Base-by-base conservation (phyloP, 495 filamentous ascomycete genomes). In the Acidiella bohemica region DNA sequence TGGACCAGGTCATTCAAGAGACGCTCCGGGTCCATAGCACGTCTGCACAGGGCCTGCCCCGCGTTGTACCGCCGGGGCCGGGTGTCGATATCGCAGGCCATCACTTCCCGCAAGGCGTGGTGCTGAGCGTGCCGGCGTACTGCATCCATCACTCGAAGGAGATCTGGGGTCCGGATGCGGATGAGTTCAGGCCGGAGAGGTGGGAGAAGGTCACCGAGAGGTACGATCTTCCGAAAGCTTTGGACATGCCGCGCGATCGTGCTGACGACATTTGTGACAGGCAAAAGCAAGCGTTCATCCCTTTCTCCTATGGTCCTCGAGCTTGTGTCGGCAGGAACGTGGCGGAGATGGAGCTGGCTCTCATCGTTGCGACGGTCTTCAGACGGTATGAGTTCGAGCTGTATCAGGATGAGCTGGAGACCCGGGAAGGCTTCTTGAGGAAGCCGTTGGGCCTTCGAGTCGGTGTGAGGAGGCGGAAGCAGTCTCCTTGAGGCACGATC, bases 11-110 rank as follows among this genome's bases (percentile, higher is more conserved):
- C 29, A 84, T 94, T 60, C 80, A 78, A 60, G 87, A 96, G 61
- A 85, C 83, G 11, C 75, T 94, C 55, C 83, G 87, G 44, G 80
- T 84, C 59, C 87, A 94, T 71, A 78, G 73, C 42, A 93, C 87
- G 10, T 87, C 85, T 4, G 77, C 81, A 23, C 80, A 93, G 56
- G 86, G 86, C 23, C 80, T 96, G 1, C 85, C 87, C 2, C 78
- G 87, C 4, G 63, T 81, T 51, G 75, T 93, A 18, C 84, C 84
- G 6, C 50, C 65, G 0, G 76, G 72, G 16, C 42, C 62, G 3
- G 73, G 73, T 31, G 54, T 80, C 41, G 59, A 60, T 9, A 61
- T 78, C 50, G 50, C 52, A 26, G 65, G 73, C 14, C 73, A 78
- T 48, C 72, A 71, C 49, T 90, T 87, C 65, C 70, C 76, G 0